Percentiles rank a stretch among this genome's conserved stretches.
Conservation (phyloP, 2,329 filamentous ascomycete genomes). For the Microdochium paspali region DNA sequence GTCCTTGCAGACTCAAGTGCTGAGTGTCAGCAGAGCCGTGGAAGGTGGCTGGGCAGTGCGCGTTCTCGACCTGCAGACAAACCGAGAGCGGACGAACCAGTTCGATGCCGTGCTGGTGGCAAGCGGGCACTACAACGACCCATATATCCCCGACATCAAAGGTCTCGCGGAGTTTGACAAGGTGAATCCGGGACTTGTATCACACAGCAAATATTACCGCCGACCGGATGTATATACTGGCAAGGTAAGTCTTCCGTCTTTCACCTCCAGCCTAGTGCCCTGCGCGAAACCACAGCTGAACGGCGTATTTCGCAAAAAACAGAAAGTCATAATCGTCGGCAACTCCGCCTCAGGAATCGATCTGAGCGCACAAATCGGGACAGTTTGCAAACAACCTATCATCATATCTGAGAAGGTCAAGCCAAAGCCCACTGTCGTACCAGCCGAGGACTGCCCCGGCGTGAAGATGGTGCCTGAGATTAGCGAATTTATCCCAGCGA, state of each 20-base stretch:
- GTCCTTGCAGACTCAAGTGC: slow-evolving; percentile 52
- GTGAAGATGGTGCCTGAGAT: slow-evolving; percentile 5
- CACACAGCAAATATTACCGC: slow-evolving; percentile 62
- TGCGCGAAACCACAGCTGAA: not conserved
- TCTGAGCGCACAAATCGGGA: slow-evolving; percentile 54
- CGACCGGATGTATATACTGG: slow-evolving; percentile 22
- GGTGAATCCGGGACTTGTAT: slow-evolving; percentile 37
- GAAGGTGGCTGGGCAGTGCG: slow-evolving; percentile 39
- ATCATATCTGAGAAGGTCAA: slow-evolving; percentile 40
- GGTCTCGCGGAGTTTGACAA: slow-evolving; percentile 45
- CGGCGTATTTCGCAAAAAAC: slow-evolving; percentile 23
- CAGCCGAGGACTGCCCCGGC: slow-evolving; percentile 8
- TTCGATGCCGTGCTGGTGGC: slow-evolving; percentile 58
- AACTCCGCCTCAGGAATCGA: slow-evolving; percentile 65
- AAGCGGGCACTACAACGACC: slow-evolving; percentile 53
- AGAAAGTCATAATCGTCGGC: slow-evolving; percentile 59
- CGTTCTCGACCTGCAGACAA: slow-evolving; percentile 16
- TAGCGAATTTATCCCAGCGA: not conserved
- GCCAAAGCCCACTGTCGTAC: not conserved
- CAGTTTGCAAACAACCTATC: slow-evolving; percentile 41
- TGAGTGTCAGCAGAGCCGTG: slow-evolving; percentile 23
- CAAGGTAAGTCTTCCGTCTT: slow-evolving; percentile 16
- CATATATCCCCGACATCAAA: slow-evolving; percentile 45
- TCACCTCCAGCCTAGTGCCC: not conserved
- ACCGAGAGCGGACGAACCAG: slow-evolving; percentile 4